A percentile compares a stretch with the other conserved stretches of the same genome.
These are phyloP conservation scores for Raffaelea albimanens DNA, from an alignment of 2,329 filamentous ascomycete species.

Conservation along the genomic window DNA sequence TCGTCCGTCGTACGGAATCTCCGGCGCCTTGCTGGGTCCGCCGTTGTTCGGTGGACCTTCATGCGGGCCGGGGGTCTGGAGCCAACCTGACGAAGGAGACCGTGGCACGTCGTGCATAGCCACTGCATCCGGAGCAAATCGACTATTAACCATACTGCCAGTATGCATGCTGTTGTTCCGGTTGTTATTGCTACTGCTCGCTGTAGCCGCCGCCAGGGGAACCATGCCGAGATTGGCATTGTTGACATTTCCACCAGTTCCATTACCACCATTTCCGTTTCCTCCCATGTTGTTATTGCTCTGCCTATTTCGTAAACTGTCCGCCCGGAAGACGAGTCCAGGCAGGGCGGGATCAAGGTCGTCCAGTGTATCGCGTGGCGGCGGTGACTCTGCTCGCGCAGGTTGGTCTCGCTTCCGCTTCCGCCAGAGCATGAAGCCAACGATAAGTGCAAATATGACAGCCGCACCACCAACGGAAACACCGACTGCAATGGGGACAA, in stretches of 20 bases:
- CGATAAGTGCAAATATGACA: background rate
- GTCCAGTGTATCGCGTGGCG: slow-evolving; percentile 9
- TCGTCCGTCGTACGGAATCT: slow-evolving; percentile 14
- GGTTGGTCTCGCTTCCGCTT: background rate
- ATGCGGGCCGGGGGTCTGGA: background rate
- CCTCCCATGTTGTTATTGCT: background rate
- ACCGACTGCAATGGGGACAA: slow-evolving; percentile 9
- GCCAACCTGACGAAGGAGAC: slow-evolving; percentile 3
- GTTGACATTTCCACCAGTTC: background rate
- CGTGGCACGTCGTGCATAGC: slow-evolving; percentile 12
- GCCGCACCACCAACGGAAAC: slow-evolving; percentile 8
- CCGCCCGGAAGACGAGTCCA: slow-evolving; percentile 4
- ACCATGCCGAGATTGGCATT: background rate
- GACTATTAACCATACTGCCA: background rate
- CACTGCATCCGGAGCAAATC: slow-evolving; percentile 7
- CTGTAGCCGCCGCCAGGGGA: background rate
- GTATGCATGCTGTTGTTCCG: background rate
- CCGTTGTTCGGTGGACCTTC: background rate
- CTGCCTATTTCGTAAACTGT: background rate
- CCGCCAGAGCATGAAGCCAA: slow-evolving; percentile 7
- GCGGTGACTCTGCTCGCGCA: slow-evolving; percentile 11
- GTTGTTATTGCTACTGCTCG: background rate
- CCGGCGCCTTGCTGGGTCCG: slow-evolving; percentile 1
- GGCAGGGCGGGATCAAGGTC: background rate
- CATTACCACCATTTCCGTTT: background rate